Conservation (phyloP, 176 grass and related monocot species). For the Dactylis glomerata region DNA sequence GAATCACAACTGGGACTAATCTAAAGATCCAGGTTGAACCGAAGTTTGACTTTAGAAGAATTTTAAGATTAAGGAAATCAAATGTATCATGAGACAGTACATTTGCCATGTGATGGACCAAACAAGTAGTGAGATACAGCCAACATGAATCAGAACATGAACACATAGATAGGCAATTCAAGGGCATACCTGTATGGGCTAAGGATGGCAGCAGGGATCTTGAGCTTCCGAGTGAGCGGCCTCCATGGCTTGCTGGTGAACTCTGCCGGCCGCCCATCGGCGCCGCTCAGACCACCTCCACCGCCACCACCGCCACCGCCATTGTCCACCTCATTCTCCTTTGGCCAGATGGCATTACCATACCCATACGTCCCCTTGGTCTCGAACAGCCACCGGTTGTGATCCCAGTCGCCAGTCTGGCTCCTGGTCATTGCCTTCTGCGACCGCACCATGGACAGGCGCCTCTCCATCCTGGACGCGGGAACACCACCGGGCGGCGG, state of each 20-base stretch:
- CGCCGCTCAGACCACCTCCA: constrained; percentile 40
- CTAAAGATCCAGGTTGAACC: constrained; percentile 23
- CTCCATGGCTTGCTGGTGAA: constrained; percentile 87
- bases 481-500: constrained; percentile 39
- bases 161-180: not conserved
- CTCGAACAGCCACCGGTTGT: constrained; percentile 93
- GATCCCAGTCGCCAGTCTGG: constrained; percentile 93
- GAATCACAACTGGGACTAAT: not conserved
- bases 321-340: constrained; percentile 49
- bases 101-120: not conserved
- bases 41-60: constrained; percentile 23
- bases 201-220: constrained; percentile 69
- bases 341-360: constrained; percentile 97
- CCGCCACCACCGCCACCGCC: not conserved
- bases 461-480: constrained; percentile 65
- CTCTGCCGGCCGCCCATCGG: constrained; percentile 53
- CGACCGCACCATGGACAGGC: constrained; percentile 62
- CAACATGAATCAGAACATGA: not conserved
- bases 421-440: constrained; percentile 80
- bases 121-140: too few species aligned
- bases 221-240: constrained; percentile 83
- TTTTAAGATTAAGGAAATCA: not conserved
- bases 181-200: constrained; percentile 81
- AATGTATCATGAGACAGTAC: not conserved
- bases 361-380: constrained; percentile 95